Evolutionary conservation across 306 rosid genomes (phyloP), one percentile per base, ranked within the genome.

Genomic region (Alnus rubra): DNA sequence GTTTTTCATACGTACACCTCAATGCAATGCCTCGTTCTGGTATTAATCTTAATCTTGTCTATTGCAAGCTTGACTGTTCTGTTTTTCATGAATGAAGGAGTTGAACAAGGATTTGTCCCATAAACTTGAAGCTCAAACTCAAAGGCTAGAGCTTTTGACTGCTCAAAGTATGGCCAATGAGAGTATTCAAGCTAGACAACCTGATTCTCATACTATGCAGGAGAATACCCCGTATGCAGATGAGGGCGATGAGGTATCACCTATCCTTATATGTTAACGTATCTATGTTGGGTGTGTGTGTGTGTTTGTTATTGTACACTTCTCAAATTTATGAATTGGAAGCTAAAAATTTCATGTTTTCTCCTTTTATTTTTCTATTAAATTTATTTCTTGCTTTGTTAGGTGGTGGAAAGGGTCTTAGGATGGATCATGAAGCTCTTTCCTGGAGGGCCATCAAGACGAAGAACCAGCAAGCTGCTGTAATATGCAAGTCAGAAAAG

Each of bases 381-480:
- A 63, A 39, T 35, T 68, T 68, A 0, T 68, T 39, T 18, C 4
- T 42, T 42, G 51, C 23, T 39, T 6, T 82, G 23, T 72, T 73
- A 96, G 99, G 99, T 96, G 76, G 98, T 96, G 75, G 99, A 96
- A 85, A 87, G 98, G 81, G 99, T 93, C 68, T 85, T 91, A 85
- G 99, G 99, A 80, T 96, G 99, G 99, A 93, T 93, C 76, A 96
- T 96, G 99, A 90, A 89, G 88, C 90, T 96, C 73, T 96, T 96
- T 78, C 99, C 98, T 0, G 96, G 97, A 12, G 99, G 99, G 71
- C 97, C 98, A 60, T 86, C 99, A 63, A 90, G 54, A 79, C 90
- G 97, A 76, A 89, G 98, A 88, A 91, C 94, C 72, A 93, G 98
- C 89, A 93, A 96, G 78, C 97, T 93, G 77, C 96, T 89, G 69